Evolutionary conservation across 441 rosid species (phyloP), one percentile per base, ranked within the genome.

Genomic region (Bocquillonia castaneifolia): DNA sequence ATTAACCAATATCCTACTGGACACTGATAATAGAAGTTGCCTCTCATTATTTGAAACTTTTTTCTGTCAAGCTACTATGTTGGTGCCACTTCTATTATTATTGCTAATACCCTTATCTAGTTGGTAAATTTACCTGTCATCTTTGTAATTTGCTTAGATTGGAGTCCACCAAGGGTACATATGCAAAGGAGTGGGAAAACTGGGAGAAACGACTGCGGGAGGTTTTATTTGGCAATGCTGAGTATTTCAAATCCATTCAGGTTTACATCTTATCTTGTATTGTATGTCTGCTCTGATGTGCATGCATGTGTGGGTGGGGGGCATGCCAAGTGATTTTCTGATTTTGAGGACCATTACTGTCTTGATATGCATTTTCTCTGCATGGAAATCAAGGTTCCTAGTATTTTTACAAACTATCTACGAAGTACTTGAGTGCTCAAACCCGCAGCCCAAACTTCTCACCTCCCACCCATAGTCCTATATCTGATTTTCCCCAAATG

Each of bases 161-260:
- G 84, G 97, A 90, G 60, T 80, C 97, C 20, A 78, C 82, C 37
- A 93, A 91, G 75, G 99, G 97, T 64, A 63, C 96, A 48, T 91
- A 87, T 74, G 83, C 80, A 63, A 78, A 71, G 64, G 93, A 90
- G 72, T 93, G 97, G 96, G 72, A 73, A 57, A 84, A 84, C 71
- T 93, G 97, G 99, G 99, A 93, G 83, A 87, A 83, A 69, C 80
- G 76, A 63, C 70, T 89, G 74, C 83, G 91, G 5, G 80, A 82
- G 53, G 75, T 74, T 70, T 65, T 93, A 59, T 52, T 44, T 29
- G 78, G 75, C 75, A 71, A 85, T 77, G 77, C 88, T 17, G 82
- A 91, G 69, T 84, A 87, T 81, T 75, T 93, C 31, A 81, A 76
- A 69, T 85, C 87, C 80, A 67, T 91, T 76, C 99, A 91, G 97